Conservation (phyloP, 768 basidiomycete genomes). For the Hygrophoropsis aurantiaca region DNA sequence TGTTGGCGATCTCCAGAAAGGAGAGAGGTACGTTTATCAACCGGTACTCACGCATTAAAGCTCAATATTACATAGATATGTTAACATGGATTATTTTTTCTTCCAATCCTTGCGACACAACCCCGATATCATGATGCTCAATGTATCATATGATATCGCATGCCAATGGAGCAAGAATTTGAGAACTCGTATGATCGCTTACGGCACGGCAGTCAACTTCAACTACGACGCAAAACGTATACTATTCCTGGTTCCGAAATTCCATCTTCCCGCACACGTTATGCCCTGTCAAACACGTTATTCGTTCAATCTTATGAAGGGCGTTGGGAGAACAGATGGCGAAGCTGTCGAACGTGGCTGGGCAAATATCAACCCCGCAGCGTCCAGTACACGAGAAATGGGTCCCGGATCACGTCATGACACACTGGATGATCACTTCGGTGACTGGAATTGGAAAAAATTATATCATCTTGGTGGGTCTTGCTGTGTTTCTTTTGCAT, state of each 20-base stretch:
- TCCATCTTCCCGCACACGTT: constrained; percentile 36
- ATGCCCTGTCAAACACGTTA: constrained; percentile 22
- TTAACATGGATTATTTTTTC: constrained; percentile 1
- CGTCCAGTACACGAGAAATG: constrained; percentile 34
- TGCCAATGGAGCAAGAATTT: constrained; percentile 22
- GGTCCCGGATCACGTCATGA: constrained; percentile 29
- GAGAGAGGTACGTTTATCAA: constrained; percentile 2
- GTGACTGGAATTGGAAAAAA: constrained; percentile 36
- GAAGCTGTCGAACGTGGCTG: constrained; percentile 37
- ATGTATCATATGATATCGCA: constrained; percentile 18
- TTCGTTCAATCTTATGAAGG: constrained; percentile 25
- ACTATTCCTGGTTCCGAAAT: constrained; percentile 30
- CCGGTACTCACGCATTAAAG: too few species aligned
- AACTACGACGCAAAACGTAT: not conserved
- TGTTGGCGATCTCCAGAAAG: constrained; percentile 10
- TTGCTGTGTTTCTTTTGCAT: too few species aligned
- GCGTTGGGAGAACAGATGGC: constrained; percentile 31
- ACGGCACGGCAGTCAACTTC: not conserved
- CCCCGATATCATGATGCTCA: not conserved
- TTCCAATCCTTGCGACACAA: not conserved
- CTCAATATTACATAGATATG: not conserved
- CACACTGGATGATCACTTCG: constrained; percentile 33
- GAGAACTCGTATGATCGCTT: not conserved
- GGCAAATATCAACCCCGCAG: constrained; percentile 29
- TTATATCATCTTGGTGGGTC: too few species aligned